Evolutionary conservation across 306 rosid genomes (phyloP).

Genomic region (Oemleria cerasiformis): DNA sequence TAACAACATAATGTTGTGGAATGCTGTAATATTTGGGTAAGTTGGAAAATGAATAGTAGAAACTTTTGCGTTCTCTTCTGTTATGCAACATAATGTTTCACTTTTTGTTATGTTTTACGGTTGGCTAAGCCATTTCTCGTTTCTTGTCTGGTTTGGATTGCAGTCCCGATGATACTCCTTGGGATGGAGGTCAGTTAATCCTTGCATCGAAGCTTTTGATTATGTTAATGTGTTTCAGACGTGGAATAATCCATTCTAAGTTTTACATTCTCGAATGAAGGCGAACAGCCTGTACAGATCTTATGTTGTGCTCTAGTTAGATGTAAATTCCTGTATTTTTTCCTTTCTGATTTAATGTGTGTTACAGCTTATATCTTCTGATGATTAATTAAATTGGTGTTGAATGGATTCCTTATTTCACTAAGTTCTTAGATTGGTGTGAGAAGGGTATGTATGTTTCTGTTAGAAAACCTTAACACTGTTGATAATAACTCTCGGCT

Average conservation of each 20-base stretch:
- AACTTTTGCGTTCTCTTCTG: neutral
- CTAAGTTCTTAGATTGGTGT: neutral
- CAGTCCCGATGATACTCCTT: slow-evolving; percentile 97
- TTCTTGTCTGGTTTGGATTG: slow-evolving; percentile 54
- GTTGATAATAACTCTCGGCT: neutral
- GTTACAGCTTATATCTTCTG: neutral
- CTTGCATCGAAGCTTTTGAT: slow-evolving; percentile 14
- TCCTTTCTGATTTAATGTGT: neutral
- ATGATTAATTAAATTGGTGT: neutral
- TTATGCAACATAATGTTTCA: slow-evolving; percentile 1
- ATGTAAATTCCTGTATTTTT: neutral
- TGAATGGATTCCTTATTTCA: neutral
- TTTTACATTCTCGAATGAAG: slow-evolving; percentile 1
- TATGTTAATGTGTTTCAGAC: neutral
- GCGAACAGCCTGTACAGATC: neutral
- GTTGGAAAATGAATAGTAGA: slow-evolving; percentile 11
- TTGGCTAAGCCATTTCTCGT: slow-evolving; percentile 51
- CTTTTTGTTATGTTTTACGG: neutral
- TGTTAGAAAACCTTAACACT: neutral
- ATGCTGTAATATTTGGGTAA: slow-evolving; percentile 96
- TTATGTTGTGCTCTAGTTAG: neutral
- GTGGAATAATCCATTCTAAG: neutral
- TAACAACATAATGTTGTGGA: slow-evolving; percentile 93
- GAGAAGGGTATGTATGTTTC: slow-evolving; percentile 3
- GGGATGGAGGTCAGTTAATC: slow-evolving; percentile 89